Conservation (phyloP, 371 early-diverging fungal genomes). For the Mortierella sp. region DNA sequence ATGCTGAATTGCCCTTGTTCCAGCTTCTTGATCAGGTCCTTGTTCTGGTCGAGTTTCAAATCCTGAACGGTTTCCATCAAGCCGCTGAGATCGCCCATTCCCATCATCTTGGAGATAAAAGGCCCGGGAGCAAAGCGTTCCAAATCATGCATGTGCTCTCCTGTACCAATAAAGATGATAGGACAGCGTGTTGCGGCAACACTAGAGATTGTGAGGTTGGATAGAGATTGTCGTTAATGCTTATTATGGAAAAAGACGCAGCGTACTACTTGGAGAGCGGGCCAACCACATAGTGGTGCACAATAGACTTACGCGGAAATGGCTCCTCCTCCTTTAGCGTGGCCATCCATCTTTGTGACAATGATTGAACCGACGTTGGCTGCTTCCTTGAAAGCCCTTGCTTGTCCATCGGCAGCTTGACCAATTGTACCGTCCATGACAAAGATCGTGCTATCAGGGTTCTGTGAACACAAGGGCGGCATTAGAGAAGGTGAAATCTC, state of each 20-base stretch:
- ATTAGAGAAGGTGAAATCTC: not conserved
- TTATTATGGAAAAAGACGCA: too few species aligned
- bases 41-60: conserved; percentile 88
- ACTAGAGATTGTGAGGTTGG: conserved; percentile 45
- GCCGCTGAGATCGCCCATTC: conserved; percentile 97
- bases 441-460: conserved; percentile 96
- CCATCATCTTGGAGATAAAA: conserved; percentile 95
- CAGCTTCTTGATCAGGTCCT: conserved; percentile 92
- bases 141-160: conserved; percentile 98
- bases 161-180: conserved; percentile 98
- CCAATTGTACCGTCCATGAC: conserved; percentile 99
- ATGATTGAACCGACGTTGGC: conserved; percentile 99
- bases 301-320: conserved; percentile 84
- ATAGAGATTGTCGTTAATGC: not conserved
- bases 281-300: too few species aligned
- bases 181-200: conserved; percentile 99
- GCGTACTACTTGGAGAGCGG: too few species aligned
- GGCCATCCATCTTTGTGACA: conserved; percentile 99
- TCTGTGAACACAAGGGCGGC: conserved; percentile 39
- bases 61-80: conserved; percentile 95
- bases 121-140: conserved; percentile 95
- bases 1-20: conserved; percentile 93
- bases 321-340: conserved; percentile 99
- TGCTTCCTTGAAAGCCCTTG: conserved; percentile 95
- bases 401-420: conserved; percentile 98